A percentile compares a stretch with the other conserved stretches of the same genome.
Evolutionary conservation across 441 rosid genomes (phyloP).

Genomic region (Erodium texanum): DNA sequence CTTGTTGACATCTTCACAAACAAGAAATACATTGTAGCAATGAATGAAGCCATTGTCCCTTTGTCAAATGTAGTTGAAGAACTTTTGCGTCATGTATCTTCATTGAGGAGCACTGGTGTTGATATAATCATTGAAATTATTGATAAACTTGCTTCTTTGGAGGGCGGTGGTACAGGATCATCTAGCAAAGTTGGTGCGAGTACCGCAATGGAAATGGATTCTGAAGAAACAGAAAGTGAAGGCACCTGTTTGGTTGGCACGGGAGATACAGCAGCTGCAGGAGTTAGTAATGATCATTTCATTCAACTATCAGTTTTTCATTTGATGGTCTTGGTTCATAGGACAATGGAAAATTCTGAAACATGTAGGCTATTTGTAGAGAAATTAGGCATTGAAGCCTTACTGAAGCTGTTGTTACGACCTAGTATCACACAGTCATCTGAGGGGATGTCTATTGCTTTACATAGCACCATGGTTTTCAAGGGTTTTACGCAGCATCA

Average conservation of each 20-base stretch:
- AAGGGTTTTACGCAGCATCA: conserved; percentile 96
- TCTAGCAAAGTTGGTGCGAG: conserved; percentile 44
- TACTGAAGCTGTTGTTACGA: conserved; percentile 75
- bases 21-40: conserved; percentile 78
- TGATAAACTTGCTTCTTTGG: conserved; percentile 62
- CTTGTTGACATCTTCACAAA: conserved; percentile 77
- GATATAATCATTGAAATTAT: conserved; percentile 89
- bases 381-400: conserved; percentile 89
- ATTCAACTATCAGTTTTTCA: conserved; percentile 83
- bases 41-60: conserved; percentile 96
- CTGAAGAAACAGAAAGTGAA: conserved; percentile 55
- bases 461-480: conserved; percentile 97
- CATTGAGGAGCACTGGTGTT: conserved; percentile 77
- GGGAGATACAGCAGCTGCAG: conserved; percentile 35
- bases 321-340: conserved; percentile 88
- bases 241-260: conserved; percentile 37
- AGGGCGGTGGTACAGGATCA: conserved; percentile 41
- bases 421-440: conserved; percentile 88
- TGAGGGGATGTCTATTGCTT: conserved; percentile 92
- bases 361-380: conserved; percentile 93
- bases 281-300: conserved; percentile 74
- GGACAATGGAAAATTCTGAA: conserved; percentile 95
- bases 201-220: conserved; percentile 90
- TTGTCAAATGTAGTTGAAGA: conserved; percentile 96
- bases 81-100: conserved; percentile 89